Base-by-base conservation (phyloP, 495 filamentous ascomycete species). In the Aspergillus indologenus region DNA sequence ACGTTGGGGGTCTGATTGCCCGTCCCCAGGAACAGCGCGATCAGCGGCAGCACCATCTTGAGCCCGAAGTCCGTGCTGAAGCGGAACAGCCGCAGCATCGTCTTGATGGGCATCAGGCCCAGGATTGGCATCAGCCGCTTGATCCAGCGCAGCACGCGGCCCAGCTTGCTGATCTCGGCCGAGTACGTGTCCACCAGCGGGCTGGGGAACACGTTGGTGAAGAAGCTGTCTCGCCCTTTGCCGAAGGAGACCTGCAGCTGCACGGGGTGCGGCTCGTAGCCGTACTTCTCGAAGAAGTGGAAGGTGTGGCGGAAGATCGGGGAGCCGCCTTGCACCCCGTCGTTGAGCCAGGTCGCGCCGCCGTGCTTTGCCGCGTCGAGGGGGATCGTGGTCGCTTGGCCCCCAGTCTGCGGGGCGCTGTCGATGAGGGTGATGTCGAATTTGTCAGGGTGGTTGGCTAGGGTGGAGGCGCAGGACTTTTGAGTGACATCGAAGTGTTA, bases 311-410 rank as follows among this genome's bases (percentile, higher is more conserved):
- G 86, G 75, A 92, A 95, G 55, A 88, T 89, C 12, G 78, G 75
- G 19, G 87, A 90, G 4, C 90, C 90, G 2, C 90, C 90, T 64
- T 95, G 90, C 1, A 95, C 90, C 14, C 90, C 90, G 61, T 95
- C 83, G 63, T 95, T 95, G 63, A 92, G 79, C 90, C 89, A 92
- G 26, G 79, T 79, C 1, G 89, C 84, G 3, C 88, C 87, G 64
- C 34, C 34, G 34, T 40, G 34, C 12, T 88, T 78, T 57, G 81
- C 82, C 15, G 79, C 65, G 68, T 92, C 85, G 8, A 95, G 65
- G 3, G 85, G 68, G 48, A 93, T 90, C 3, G 89, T 91, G 43
- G 86, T 90, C 1, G 90, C 90, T 68, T 95, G 90, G 0, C 90
- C 90, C n/a, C 90, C 90, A 53, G 84, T 83, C 53, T 90, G 83